Percentiles rank a stretch among this genome's conserved stretches.
These are phyloP conservation scores for Xylaria sp. DNA, from an alignment of 2,329 filamentous ascomycete genomes.

Conservation along the genomic window DNA sequence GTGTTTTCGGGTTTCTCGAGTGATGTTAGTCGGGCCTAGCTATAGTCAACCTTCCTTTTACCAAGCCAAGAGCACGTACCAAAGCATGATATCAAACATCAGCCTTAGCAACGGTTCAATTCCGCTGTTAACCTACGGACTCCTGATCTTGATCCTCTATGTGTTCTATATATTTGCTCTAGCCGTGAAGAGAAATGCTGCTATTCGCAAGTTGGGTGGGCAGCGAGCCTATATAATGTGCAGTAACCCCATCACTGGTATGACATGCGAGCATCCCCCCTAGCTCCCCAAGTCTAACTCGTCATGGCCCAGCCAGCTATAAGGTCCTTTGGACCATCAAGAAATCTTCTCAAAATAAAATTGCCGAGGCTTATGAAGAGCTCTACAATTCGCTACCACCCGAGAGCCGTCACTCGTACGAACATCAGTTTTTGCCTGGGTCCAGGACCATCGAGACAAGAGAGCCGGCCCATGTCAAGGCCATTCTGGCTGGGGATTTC, in stretches of 20 bases:
- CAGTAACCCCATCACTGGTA: slow-evolving; percentile 25
- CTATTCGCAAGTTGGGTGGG: slow-evolving; percentile 27
- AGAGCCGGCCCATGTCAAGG: slow-evolving; percentile 62
- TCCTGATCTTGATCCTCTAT: slow-evolving; percentile 6
- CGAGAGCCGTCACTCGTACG: slow-evolving; percentile 19
- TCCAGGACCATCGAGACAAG: slow-evolving; percentile 42
- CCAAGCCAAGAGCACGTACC: background rate
- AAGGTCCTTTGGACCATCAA: slow-evolving; percentile 5
- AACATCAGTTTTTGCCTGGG: slow-evolving; percentile 18
- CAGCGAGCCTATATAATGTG: slow-evolving; percentile 18
- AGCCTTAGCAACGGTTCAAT: background rate
- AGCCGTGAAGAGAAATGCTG: slow-evolving; percentile 8
- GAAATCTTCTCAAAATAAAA: slow-evolving; percentile 12
- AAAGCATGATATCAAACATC: slow-evolving; percentile 13
- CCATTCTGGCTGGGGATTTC: slow-evolving; percentile 60
- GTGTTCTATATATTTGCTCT: slow-evolving; percentile 11
- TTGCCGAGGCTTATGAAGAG: slow-evolving; percentile 1
- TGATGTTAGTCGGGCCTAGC: background rate
- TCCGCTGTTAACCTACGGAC: slow-evolving; percentile 2
- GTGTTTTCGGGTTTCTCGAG: background rate
- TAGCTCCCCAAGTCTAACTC: background rate
- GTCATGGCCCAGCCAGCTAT: background rate
- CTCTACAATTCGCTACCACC: slow-evolving; percentile 12
- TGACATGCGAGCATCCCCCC: background rate
- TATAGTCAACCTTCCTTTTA: background rate